These are phyloP conservation scores for Heterobasidion occidentale DNA, from an alignment of 1,284 basidiomycete genomes.

Conservation along the genomic window DNA sequence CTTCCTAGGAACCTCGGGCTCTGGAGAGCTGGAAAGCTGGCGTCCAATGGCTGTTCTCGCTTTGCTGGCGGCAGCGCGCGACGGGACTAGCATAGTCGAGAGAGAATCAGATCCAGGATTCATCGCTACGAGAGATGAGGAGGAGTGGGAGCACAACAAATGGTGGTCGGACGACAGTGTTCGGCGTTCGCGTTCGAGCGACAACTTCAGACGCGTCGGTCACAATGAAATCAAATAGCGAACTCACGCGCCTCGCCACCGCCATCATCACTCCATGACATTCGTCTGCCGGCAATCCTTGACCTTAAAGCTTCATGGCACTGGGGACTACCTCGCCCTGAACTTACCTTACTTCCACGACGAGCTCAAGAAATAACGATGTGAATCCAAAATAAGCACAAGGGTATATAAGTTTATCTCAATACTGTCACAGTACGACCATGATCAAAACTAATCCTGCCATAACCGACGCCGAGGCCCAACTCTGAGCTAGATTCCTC, in stretches of 20 bases:
- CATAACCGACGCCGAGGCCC: not conserved
- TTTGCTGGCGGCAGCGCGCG: constrained; percentile 19
- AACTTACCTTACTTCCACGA: no score
- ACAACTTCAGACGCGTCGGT: not conserved
- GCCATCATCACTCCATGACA: no score
- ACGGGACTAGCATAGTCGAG: constrained; percentile 1
- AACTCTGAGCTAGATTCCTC: not conserved
- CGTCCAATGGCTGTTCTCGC: constrained; percentile 12
- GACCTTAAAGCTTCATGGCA: no score
- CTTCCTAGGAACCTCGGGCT: not conserved
- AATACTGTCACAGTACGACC: not conserved
- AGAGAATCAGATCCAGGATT: not conserved
- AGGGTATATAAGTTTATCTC: no score
- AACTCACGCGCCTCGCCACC: no score
- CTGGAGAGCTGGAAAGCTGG: constrained; percentile 9
- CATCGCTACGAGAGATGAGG: no score
- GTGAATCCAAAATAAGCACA: no score
- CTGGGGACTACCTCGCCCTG: no score
- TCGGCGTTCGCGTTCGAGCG: not conserved
- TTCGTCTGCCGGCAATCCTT: no score
- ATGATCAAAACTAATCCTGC: not conserved
- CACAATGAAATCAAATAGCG: not conserved
- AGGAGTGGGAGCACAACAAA: no score
- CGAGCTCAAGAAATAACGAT: no score
- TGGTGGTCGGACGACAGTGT: not conserved